Evolutionary conservation across 805 yeast genomes (phyloP), one percentile per base, ranked within the genome.

Genomic region (Zygosaccharomyces gambellarensis): DNA sequence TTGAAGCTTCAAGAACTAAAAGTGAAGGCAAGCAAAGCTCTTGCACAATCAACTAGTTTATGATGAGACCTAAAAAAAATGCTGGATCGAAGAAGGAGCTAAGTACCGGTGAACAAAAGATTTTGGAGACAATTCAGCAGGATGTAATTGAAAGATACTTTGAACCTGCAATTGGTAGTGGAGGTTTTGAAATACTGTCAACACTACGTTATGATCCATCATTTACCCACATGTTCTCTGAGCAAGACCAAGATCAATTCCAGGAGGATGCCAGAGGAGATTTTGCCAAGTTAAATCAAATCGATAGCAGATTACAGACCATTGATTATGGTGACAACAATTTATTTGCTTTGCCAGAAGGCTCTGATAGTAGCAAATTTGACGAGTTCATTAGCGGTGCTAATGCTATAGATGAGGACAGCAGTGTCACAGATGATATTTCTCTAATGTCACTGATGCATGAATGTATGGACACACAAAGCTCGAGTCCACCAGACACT

Each of bases 191-290:
- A 54, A 64, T 88, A 12, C 67, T 88, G 27, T 78, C 90, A 36
- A 82, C 95, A 2, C 75, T 89, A 34, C 71, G 96, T 44, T 89
- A 84, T 61, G 95, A 87, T 56, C 92, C 95, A 1, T 56, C 63
- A 8, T 63, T 85, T 46, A 42, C 54, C 9, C 43, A 45, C 43
- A 28, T 48, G 21, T 51, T 51, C 19, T 25, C 36, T 5, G 46
- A 41, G 21, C 36, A 29, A 2, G 39, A 21, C n/a, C 45, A 29
- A 3, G 27, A 7, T 2, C 14, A 12, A n/a, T 22, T n/a, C 11
- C 36, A 30, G 11, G 27, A 42, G 14, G 28, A 21, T 11, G 17
- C 28, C 9, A 25, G 28, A 25, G 3, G 23, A 11, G 29, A 34
- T 14, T 6, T 28, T 4, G 36, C 12, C 40, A 40, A 31, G 19